Percentiles rank a stretch among this genome's conserved stretches.
These are phyloP conservation scores for Diaporthe sp. DNA, from an alignment of 2,329 filamentous ascomycete genomes.

Conservation along the genomic window DNA sequence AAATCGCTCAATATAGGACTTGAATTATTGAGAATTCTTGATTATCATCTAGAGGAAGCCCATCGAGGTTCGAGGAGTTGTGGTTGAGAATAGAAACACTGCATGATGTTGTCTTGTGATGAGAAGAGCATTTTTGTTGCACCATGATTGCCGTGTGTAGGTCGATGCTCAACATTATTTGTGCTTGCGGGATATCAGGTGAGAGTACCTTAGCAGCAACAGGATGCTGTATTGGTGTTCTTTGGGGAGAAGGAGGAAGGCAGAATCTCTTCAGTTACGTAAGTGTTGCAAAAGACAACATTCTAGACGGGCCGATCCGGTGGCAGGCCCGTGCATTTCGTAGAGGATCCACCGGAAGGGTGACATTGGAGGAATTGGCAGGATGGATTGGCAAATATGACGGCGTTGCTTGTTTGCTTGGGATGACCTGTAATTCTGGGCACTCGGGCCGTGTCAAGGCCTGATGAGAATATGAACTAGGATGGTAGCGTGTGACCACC, in stretches of 20 bases:
- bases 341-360: background rate
- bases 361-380: background rate
- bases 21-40: background rate
- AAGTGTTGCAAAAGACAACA: background rate
- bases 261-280: background rate
- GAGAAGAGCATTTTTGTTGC: background rate
- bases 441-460: background rate
- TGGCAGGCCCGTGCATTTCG: constrained; percentile 1
- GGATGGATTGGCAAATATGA: background rate
- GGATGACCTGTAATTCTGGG: background rate
- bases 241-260: background rate
- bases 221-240: background rate
- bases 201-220: background rate
- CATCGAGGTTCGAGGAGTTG: background rate
- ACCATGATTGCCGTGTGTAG: background rate
- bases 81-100: background rate
- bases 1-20: background rate
- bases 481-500: background rate
- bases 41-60: background rate
- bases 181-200: background rate
- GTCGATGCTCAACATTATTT: background rate
- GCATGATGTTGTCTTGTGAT: background rate
- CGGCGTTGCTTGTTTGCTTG: background rate
- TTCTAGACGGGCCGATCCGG: constrained; percentile 22
- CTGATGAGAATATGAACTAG: background rate